Conservation (phyloP, 1,139 yeast species). For the Geotrichum bryndzae region DNA sequence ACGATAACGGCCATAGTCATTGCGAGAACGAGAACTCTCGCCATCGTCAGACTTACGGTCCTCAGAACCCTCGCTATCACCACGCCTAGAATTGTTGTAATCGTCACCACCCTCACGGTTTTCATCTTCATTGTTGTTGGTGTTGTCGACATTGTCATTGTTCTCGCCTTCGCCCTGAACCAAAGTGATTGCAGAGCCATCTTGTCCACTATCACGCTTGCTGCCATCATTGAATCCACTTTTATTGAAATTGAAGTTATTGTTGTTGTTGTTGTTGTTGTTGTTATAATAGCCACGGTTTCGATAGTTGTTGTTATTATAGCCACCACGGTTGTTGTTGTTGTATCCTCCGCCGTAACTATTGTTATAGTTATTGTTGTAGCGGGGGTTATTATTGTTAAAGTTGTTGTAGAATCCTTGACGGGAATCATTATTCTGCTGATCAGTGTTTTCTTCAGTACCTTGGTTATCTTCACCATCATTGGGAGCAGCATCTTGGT, state of each 20-base stretch:
- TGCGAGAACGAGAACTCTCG: conserved; percentile 21
- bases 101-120: background rate
- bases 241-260: conserved; percentile 9
- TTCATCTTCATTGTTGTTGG: conserved; percentile 13
- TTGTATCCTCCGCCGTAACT: conserved; percentile 6
- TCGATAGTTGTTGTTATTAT: conserved; percentile 18
- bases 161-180: conserved; percentile 18
- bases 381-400: conserved; percentile 10
- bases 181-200: conserved; percentile 18
- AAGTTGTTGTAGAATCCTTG: conserved; percentile 16
- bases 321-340: conserved; percentile 16
- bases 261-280: conserved; percentile 15
- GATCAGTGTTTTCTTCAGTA: conserved; percentile 7
- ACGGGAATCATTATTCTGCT: conserved; percentile 15
- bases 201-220: conserved; percentile 8
- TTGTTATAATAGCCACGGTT: conserved; percentile 1
- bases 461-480: conserved; percentile 12
- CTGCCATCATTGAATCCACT: background rate
- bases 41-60: conserved; percentile 18
- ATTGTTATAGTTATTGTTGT: conserved; percentile 17
- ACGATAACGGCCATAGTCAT: conserved; percentile 9
- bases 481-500: conserved; percentile 15
- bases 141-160: conserved; percentile 13
- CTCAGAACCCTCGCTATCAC: conserved; percentile 21
- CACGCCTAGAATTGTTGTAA: conserved; percentile 5